phyloP scores from a whole-genome alignment of 176 grass and related monocot genomes.

The Eleusine coracana region DNA sequence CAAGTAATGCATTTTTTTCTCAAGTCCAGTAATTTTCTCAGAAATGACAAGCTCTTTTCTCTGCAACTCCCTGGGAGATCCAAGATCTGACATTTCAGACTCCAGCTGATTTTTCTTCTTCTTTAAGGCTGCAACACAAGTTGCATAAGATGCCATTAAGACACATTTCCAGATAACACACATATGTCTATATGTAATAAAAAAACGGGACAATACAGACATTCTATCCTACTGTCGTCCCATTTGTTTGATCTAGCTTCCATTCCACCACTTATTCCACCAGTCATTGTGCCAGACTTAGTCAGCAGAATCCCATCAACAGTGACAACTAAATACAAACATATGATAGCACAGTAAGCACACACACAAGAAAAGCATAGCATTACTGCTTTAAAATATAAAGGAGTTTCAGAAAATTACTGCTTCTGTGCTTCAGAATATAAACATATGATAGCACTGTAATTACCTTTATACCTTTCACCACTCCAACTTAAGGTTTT shows the following conservation, averaged over 20 bases:
- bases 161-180: conserved; percentile 26
- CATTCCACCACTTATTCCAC: conserved; percentile 99
- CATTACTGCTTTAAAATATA: conserved; percentile 31
- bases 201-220: conserved; percentile 35
- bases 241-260: conserved; percentile 99
- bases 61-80: conserved; percentile 83
- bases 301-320: conserved; percentile 95
- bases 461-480: conserved; percentile 94
- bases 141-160: conserved; percentile 37
- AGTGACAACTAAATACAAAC: conserved; percentile 76
- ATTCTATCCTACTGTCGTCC: conserved; percentile 85
- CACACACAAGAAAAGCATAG: conserved; percentile 32
- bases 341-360: conserved; percentile 30
- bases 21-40: conserved; percentile 90
- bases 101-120: conserved; percentile 73
- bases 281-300: conserved; percentile 97
- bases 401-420: conserved; percentile 21
- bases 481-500: conserved; percentile 95
- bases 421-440: background rate
- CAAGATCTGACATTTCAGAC: conserved; percentile 80
- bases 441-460: background rate
- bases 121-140: conserved; percentile 77
- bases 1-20: conserved; percentile 87
- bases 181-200: conserved; percentile 22
- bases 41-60: conserved; percentile 84